phyloP scores from a whole-genome alignment of 2,329 filamentous ascomycete species.

The Ceratocystis alfenasii region DNA sequence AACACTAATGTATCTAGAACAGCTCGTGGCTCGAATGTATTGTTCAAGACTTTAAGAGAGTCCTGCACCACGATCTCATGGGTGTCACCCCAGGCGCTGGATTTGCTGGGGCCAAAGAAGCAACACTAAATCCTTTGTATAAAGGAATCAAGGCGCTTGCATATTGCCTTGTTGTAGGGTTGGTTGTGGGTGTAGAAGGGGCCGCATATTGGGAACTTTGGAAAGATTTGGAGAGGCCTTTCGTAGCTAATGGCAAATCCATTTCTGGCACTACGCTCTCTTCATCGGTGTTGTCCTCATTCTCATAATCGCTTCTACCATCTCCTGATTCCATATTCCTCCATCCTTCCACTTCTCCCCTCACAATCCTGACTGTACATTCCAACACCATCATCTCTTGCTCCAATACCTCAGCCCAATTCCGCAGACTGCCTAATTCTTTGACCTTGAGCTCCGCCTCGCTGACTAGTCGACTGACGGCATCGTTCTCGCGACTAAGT shows the following conservation, averaged over 20 bases:
- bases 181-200: background rate
- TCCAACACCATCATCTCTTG: slow-evolving; percentile 51
- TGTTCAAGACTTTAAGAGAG: background rate
- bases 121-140: background rate
- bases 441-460: slow-evolving; percentile 55
- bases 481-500: slow-evolving; percentile 52
- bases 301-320: background rate
- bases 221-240: background rate
- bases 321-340: slow-evolving; percentile 22
- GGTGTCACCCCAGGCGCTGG: background rate
- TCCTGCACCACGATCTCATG: background rate
- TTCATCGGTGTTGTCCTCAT: background rate
- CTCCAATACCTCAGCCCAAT: slow-evolving; percentile 76
- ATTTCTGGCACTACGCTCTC: background rate
- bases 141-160: background rate
- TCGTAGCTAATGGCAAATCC: background rate
- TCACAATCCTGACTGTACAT: slow-evolving; percentile 46
- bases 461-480: slow-evolving; percentile 51
- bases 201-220: background rate
- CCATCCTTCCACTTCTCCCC: slow-evolving; percentile 19
- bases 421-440: slow-evolving; percentile 71
- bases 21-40: background rate
- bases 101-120: background rate
- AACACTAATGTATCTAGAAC: background rate
- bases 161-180: background rate